phyloP scores from a whole-genome alignment of 192 early-diverging fungal genomes.

The Coemansia sp. region DNA sequence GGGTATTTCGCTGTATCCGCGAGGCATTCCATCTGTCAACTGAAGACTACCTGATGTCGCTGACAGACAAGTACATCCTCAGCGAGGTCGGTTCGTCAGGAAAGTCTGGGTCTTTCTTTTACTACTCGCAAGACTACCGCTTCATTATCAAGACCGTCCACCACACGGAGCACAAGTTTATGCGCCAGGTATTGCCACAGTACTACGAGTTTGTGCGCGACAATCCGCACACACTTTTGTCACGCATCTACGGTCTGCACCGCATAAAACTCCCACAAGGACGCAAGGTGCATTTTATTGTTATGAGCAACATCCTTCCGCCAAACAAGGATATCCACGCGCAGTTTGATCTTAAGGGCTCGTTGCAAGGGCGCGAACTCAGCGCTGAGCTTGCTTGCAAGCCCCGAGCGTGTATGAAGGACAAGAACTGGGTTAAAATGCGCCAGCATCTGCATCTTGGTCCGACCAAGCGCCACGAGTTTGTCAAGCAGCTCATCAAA shows the following conservation, averaged over 20 bases:
- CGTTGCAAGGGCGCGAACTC: constrained; percentile 80
- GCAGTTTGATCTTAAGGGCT: constrained; percentile 95
- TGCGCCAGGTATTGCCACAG: constrained; percentile 79
- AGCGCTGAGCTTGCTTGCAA: constrained; percentile 72
- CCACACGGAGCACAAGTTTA: constrained; percentile 91
- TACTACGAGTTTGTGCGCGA: constrained; percentile 89
- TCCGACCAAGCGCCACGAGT: constrained; percentile 70
- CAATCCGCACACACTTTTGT: constrained; percentile 90
- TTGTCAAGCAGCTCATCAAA: constrained; percentile 82
- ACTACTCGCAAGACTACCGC: constrained; percentile 96
- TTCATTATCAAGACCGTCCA: constrained; percentile 99
- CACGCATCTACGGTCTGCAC: constrained; percentile 93
- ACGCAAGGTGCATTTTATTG: constrained; percentile 96
- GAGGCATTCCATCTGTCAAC: constrained; percentile 87
- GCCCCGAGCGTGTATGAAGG: constrained; percentile 92
- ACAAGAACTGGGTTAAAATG: constrained; percentile 89
- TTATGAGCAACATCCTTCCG: constrained; percentile 99
- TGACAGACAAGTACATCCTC: constrained; percentile 95
- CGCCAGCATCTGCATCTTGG: constrained; percentile 78
- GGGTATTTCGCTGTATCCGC: constrained; percentile 91
- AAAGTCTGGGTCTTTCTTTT: constrained; percentile 96
- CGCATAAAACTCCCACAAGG: constrained; percentile 92
- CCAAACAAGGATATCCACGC: constrained; percentile 96
- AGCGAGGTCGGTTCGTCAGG: constrained; percentile 93
- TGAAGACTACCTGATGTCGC: constrained; percentile 88